Percentiles rank a stretch among this genome's conserved stretches.
Conservation (phyloP, 257 asterid genomes). For the Solanum chiquidenum region DNA sequence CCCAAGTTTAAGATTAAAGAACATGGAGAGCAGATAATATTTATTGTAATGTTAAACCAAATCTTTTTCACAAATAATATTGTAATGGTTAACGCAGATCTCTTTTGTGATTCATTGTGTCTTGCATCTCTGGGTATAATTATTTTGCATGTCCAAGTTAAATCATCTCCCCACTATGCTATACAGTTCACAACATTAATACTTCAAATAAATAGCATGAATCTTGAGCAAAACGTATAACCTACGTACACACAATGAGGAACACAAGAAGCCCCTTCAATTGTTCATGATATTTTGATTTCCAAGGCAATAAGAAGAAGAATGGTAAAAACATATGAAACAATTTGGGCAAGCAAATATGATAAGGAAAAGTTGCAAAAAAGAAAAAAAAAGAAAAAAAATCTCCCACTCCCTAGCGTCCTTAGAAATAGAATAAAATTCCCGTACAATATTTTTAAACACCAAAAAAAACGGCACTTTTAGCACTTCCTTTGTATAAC, state of each 20-base stretch:
- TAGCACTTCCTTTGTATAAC: neutral
- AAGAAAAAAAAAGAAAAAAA: neutral
- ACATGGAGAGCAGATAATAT: neutral
- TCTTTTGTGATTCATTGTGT: neutral
- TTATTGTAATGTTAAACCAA: neutral
- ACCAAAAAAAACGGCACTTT: neutral
- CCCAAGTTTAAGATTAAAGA: neutral
- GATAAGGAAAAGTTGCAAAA: neutral
- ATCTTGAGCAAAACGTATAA: neutral
- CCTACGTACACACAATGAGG: neutral
- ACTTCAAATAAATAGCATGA: neutral
- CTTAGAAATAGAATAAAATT: neutral
- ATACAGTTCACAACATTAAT: neutral
- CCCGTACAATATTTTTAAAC: neutral
- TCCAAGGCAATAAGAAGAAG: neutral
- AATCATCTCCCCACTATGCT: neutral
- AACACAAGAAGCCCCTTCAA: neutral
- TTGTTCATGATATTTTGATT: neutral
- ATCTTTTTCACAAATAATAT: neutral
- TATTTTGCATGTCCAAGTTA: neutral
- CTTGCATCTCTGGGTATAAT: neutral
- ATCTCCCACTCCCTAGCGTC: neutral
- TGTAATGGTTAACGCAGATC: neutral
- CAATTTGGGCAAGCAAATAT: neutral
- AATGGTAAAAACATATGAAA: neutral